Base-by-base conservation (phyloP, 2,329 filamentous ascomycete genomes). In the Bipolaris victoriae region DNA sequence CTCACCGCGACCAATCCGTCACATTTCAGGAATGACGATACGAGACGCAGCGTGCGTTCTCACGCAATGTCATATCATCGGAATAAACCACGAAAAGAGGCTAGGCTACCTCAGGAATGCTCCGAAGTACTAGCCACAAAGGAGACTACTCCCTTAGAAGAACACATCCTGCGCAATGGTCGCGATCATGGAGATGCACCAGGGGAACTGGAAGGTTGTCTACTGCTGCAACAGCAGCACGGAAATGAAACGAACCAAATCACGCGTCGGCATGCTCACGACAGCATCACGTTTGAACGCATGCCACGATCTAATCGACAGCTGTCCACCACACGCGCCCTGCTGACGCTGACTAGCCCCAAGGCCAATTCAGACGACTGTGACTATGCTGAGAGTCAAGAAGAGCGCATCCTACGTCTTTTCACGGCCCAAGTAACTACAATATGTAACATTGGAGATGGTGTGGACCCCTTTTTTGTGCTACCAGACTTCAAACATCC, bases 21-120 rank as follows among this genome's bases (percentile, higher is more conserved):
- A 5, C 64, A 74, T 11, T 76, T 76, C 58, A 74, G 67, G 24
- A 61, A 69, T 41, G 63, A 65, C 33, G 52, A 59, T 4, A 60
- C 62, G 5, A 72, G 68, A 52, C 62, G 66, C 33, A 71, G 63
- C 46, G 65, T 76, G 43, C 72, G 72, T 7, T 74, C 71, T 5
- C 70, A 73, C 49, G 72, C 69, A 22, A 76, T 74, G 72, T 68
- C 66, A 6, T 64, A 70, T 18, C 69, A 70, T 52, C 58, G 68
- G 41, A 72, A 69, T 41, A 65, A 64, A 40, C 53, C 57, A 13
- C 45, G 57, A 13, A 35, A 24, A 22, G 31, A 24, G 9, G 20
- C 1, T 3, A 37, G 18, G 16, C 18, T 36, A 13, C 44, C 29
- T 24, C 31, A 22, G 13, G 31, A 11, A 22, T 16, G 31, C 18